These are phyloP conservation scores for Cercospora nicotianae DNA, from an alignment of 2,329 filamentous ascomycete species.

Conservation along the genomic window DNA sequence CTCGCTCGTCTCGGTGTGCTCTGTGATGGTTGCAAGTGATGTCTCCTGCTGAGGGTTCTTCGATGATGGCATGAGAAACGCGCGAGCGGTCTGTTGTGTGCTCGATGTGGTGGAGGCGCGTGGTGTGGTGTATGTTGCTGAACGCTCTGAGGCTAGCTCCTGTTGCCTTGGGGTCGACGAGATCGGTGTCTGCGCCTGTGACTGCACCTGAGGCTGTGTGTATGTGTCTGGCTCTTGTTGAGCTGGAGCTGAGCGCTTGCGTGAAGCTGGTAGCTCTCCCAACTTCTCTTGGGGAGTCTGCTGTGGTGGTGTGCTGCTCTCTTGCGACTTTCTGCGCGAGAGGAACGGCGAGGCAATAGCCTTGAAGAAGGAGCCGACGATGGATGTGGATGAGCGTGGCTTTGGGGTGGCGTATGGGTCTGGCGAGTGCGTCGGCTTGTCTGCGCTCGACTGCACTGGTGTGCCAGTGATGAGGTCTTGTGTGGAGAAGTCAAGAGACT, in stretches of 20 bases:
- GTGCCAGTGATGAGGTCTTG: slow-evolving; percentile 17
- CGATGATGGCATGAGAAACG: slow-evolving; percentile 2
- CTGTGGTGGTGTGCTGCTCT: slow-evolving; percentile 7
- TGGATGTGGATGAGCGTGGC: slow-evolving; percentile 11
- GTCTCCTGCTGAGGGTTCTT: slow-evolving; percentile 12
- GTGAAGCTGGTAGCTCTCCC: slow-evolving; percentile 25
- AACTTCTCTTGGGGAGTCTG: slow-evolving; percentile 14
- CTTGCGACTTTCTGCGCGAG: slow-evolving; percentile 11
- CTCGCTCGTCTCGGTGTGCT: slow-evolving; percentile 29
- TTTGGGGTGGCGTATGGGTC: slow-evolving; percentile 2
- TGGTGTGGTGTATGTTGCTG: slow-evolving; percentile 15
- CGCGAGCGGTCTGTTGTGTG: slow-evolving; percentile 6
- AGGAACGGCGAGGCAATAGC: slow-evolving; percentile 22
- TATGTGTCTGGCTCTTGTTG: slow-evolving; percentile 17
- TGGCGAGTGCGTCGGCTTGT: slow-evolving; percentile 4
- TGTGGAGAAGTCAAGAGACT: slow-evolving; percentile 13
- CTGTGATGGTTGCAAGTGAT: slow-evolving; percentile 29
- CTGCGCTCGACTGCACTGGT: slow-evolving; percentile 5
- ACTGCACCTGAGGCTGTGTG: slow-evolving; percentile 6
- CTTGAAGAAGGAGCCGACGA: slow-evolving; percentile 22
- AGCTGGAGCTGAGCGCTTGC: slow-evolving; percentile 30
- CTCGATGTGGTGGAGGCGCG: slow-evolving; percentile 4
- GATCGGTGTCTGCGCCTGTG: background rate
- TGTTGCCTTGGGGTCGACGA: background rate
- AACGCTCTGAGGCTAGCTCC: slow-evolving; percentile 2